Evolutionary conservation across 768 basidiomycete species (phyloP).

Genomic region (Lentinula sp.): DNA sequence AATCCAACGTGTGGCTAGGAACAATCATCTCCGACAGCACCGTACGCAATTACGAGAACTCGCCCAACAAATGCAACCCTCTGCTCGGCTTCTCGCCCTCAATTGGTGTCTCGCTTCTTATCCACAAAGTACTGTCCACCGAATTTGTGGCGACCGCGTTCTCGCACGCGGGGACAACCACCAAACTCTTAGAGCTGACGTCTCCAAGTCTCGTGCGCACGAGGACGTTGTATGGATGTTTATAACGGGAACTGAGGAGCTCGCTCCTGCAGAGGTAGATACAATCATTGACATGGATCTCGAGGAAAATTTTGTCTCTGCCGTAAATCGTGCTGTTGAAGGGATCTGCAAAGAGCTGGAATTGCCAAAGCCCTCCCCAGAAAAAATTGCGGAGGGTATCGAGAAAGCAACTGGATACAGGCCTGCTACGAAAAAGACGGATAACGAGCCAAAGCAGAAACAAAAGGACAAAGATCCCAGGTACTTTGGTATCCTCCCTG

Average conservation of each 20-base stretch:
- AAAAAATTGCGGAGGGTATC: constrained; percentile 53
- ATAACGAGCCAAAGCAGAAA: constrained; percentile 32
- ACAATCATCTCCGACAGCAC: constrained; percentile 85
- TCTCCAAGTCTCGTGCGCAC: constrained; percentile 40
- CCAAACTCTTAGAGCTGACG: constrained; percentile 67
- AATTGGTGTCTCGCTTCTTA: constrained; percentile 60
- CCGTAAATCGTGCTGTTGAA: constrained; percentile 52
- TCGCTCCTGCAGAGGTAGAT: constrained; percentile 60
- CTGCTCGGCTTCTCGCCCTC: constrained; percentile 74
- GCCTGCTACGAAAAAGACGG: constrained; percentile 31
- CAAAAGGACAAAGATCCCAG: constrained; percentile 33
- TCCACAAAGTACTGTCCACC: constrained; percentile 57
- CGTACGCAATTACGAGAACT: constrained; percentile 64
- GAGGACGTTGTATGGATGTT: constrained; percentile 85
- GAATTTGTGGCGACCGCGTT: constrained; percentile 76
- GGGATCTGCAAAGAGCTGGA: constrained; percentile 51
- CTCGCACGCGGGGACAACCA: constrained; percentile 75
- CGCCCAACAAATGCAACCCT: constrained; percentile 31
- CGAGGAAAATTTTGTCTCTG: constrained; percentile 44
- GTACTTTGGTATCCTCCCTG: constrained; percentile 77
- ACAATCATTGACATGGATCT: constrained; percentile 62
- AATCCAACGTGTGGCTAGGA: constrained; percentile 31
- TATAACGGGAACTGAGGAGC: constrained; percentile 54
- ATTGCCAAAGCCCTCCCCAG: constrained; percentile 44
- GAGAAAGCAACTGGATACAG: constrained; percentile 32